These are phyloP conservation scores for Gastrolobium bilobum DNA, from an alignment of 306 rosid genomes.

Conservation along the genomic window DNA sequence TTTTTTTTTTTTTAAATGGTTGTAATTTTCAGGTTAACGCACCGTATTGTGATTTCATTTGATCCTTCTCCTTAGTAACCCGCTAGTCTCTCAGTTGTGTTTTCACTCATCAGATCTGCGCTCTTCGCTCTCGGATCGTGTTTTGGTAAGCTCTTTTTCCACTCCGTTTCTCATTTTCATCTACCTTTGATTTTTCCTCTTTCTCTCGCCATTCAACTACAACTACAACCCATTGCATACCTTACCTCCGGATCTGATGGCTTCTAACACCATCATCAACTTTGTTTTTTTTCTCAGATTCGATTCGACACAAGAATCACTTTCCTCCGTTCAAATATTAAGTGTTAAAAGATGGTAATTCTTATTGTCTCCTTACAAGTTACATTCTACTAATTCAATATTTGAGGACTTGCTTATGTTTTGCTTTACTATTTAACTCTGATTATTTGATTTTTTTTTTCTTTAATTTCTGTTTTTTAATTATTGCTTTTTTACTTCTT, in stretches of 20 bases:
- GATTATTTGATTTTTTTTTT: neutral
- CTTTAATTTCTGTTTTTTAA: neutral
- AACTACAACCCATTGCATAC: neutral
- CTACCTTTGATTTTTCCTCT: neutral
- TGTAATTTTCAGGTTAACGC: neutral
- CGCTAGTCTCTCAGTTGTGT: neutral
- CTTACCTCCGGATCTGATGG: conserved; percentile 3
- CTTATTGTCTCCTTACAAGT: conserved; percentile 11
- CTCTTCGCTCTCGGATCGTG: conserved; percentile 44
- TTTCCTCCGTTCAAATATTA: conserved; percentile 13
- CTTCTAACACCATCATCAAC: neutral
- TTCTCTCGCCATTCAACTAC: neutral
- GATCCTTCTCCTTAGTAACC: neutral
- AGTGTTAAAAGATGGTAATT: conserved; percentile 48
- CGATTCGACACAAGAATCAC: conserved; percentile 29
- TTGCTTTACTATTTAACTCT: conserved; percentile 5
- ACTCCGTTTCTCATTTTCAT: conserved; percentile 10
- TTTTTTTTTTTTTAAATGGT: no score
- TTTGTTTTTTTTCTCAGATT: conserved; percentile 44
- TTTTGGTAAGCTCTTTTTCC: conserved; percentile 14
- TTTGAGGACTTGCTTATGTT: conserved; percentile 1
- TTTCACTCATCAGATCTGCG: conserved; percentile 41
- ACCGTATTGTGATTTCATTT: neutral
- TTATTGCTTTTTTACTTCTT: neutral
- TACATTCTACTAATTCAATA: neutral